Conservation (phyloP, 2,329 filamentous ascomycete genomes). For the Phialocephala sp. region DNA sequence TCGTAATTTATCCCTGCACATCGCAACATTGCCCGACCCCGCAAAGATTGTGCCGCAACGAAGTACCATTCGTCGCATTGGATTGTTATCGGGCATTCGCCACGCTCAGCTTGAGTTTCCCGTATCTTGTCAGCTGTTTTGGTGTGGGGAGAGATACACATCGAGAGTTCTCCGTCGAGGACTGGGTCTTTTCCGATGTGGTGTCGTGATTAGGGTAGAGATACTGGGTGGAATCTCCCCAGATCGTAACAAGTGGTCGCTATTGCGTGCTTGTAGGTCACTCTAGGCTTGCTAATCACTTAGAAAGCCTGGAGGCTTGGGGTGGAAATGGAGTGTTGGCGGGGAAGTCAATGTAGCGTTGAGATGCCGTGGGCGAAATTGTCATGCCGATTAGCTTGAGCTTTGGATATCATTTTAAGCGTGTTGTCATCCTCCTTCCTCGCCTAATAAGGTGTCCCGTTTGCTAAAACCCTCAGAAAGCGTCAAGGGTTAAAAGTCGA, state of each 20-base stretch:
- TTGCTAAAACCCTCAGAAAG: too few relatives aligned
- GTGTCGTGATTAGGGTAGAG: neutral
- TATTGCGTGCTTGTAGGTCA: neutral
- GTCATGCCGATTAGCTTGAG: neutral
- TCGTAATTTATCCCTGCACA: neutral
- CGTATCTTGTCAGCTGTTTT: neutral
- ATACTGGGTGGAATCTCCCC: neutral
- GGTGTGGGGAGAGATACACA: conserved; percentile 1
- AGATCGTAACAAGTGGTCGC: neutral
- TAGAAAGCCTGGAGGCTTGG: neutral
- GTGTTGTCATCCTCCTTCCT: too few relatives aligned
- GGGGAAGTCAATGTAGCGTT: neutral
- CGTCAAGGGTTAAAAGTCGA: too few relatives aligned
- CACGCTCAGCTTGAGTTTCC: neutral
- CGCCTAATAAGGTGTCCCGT: too few relatives aligned
- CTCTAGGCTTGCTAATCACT: neutral
- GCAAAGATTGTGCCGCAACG: neutral
- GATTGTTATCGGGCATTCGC: neutral
- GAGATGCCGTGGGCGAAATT: too few relatives aligned
- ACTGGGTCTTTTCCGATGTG: neutral
- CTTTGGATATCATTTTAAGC: neutral
- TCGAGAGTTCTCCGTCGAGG: neutral
- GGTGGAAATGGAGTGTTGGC: neutral
- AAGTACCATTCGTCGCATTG: neutral
- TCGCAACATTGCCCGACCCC: neutral